A percentile compares a stretch with the other conserved stretches of the same genome.
These are phyloP conservation scores for Sarcomyxa edulis DNA, from an alignment of 768 basidiomycete species.

Conservation along the genomic window DNA sequence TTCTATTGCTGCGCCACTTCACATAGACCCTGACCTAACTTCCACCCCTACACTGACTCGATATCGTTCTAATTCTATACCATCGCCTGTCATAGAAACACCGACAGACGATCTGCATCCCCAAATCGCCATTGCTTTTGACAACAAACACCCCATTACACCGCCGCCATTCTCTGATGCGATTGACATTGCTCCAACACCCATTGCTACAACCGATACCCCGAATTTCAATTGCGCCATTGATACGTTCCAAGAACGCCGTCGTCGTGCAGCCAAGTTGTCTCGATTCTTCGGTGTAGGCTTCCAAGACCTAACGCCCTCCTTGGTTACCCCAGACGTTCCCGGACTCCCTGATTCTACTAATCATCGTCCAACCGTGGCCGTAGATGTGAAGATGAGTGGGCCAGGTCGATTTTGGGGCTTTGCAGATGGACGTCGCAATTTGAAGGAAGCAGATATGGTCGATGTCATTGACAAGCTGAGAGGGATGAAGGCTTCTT, in stretches of 20 bases:
- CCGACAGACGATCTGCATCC: constrained; percentile 2
- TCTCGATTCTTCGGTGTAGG: constrained; percentile 54
- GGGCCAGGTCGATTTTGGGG: constrained; percentile 35
- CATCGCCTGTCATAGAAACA: constrained; percentile 7
- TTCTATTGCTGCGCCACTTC: constrained; percentile 15
- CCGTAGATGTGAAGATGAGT: constrained; percentile 34
- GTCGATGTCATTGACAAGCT: constrained; percentile 38
- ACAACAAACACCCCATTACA: too few species aligned
- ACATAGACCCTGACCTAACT: constrained; percentile 5
- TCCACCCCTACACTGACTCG: neutral
- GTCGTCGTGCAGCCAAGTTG: constrained; percentile 48
- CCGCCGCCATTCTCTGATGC: too few species aligned
- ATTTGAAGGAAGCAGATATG: constrained; percentile 29
- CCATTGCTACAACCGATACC: too few species aligned
- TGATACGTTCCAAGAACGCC: constrained; percentile 22
- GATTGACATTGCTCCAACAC: too few species aligned
- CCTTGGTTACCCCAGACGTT: constrained; percentile 6
- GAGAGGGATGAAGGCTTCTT: constrained; percentile 33
- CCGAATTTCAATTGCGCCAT: too few species aligned
- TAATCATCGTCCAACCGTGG: constrained; percentile 8
- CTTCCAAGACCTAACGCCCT: constrained; percentile 35
- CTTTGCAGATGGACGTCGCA: constrained; percentile 20
- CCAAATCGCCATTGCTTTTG: too few species aligned
- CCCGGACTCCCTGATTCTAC: neutral
- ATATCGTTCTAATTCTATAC: constrained; percentile 11